These are phyloP conservation scores for Pseudogymnoascus sp. DNA, from an alignment of 2,329 filamentous ascomycete species.

Conservation along the genomic window DNA sequence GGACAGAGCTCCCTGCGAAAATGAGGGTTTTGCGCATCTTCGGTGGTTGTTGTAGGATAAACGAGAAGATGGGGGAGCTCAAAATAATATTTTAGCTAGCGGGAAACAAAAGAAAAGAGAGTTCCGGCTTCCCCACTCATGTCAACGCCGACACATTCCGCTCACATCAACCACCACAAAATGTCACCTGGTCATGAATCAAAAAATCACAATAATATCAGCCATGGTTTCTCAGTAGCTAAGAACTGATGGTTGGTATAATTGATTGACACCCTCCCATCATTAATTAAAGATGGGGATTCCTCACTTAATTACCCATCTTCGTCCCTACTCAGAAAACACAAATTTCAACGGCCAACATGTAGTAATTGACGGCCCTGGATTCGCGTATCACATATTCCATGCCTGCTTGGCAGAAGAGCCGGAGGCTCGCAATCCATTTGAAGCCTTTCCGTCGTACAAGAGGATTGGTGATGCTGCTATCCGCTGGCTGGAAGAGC, in stretches of 20 bases:
- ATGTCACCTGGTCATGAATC: not conserved
- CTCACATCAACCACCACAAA: not conserved
- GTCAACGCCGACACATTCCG: conserved; percentile 6
- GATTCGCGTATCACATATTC: conserved; percentile 66
- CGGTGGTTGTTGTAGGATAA: conserved; percentile 14
- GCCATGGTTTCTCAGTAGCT: not conserved
- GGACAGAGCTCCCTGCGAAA: conserved; percentile 60
- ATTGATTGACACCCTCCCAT: not conserved
- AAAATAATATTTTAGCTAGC: conserved; percentile 10
- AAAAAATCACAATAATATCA: not conserved
- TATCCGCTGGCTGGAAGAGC: conserved; percentile 52
- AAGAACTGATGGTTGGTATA: not conserved
- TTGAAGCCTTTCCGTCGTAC: conserved; percentile 53
- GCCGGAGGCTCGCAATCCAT: conserved; percentile 34
- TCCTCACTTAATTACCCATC: conserved; percentile 43
- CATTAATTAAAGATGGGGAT: conserved; percentile 47
- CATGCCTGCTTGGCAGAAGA: conserved; percentile 42
- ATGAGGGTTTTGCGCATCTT: conserved; percentile 59
- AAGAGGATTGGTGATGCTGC: conserved; percentile 50
- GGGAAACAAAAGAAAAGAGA: conserved; percentile 2
- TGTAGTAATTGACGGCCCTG: conserved; percentile 67
- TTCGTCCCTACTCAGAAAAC: conserved; percentile 44
- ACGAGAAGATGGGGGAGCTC: conserved; percentile 3
- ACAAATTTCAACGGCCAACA: conserved; percentile 34
- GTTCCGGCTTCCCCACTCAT: conserved; percentile 4